A percentile compares a stretch with the other conserved stretches of the same genome.
These are phyloP conservation scores for Orbilia oligospora DNA, from an alignment of 2,329 filamentous ascomycete species.

Conservation along the genomic window DNA sequence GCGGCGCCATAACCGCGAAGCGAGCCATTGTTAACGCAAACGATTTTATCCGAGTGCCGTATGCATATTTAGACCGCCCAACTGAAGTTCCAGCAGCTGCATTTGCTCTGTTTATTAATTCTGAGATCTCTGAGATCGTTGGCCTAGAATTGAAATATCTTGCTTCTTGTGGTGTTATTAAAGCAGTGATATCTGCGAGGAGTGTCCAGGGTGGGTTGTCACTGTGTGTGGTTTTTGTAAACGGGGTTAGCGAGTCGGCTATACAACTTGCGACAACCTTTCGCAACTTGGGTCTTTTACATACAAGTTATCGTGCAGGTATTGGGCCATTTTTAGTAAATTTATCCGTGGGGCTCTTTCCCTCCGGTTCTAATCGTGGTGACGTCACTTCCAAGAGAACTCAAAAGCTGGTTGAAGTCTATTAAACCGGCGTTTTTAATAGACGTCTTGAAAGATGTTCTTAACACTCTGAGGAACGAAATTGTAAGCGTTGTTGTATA, in stretches of 20 bases:
- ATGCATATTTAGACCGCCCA: slow-evolving; percentile 20
- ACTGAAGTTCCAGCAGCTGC: background rate
- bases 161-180: slow-evolving; percentile 22
- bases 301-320: slow-evolving; percentile 13
- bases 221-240: background rate
- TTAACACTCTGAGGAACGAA: no score
- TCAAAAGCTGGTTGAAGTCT: no score
- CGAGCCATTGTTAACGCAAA: slow-evolving; percentile 21
- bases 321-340: background rate
- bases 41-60: slow-evolving; percentile 15
- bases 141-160: slow-evolving; percentile 15
- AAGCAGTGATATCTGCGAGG: background rate
- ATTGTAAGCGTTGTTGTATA: background rate
- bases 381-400: no score
- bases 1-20: slow-evolving; percentile 8
- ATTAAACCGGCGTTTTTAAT: no score
- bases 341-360: background rate
- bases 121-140: background rate
- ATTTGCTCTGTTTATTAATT: slow-evolving; percentile 15
- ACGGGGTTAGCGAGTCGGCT: background rate
- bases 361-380: no score
- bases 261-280: background rate
- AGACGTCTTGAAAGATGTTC: no score
- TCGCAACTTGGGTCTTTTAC: background rate
- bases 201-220: slow-evolving; percentile 1